A percentile compares a stretch with the other conserved stretches of the same genome.
Evolutionary conservation across 257 asterid species (phyloP).

Genomic region (Solanum chiquidenum): DNA sequence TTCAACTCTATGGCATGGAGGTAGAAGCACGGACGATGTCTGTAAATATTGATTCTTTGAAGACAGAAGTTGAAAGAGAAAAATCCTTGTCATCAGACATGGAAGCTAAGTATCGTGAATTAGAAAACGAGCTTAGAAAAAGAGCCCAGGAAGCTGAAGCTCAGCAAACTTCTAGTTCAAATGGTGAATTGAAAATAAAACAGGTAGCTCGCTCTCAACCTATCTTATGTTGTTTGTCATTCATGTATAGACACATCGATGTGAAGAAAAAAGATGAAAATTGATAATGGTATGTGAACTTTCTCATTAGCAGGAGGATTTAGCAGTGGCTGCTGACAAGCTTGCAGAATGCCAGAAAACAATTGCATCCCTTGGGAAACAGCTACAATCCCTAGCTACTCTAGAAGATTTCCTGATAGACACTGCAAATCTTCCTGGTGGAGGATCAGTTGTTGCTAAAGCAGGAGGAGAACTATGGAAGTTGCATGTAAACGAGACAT

Average conservation of each 20-base stretch:
- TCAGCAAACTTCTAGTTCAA: constrained; percentile 28
- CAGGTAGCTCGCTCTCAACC: constrained; percentile 28
- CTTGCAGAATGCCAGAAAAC: constrained; percentile 85
- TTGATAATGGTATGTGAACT: background rate
- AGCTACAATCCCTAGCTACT: constrained; percentile 68
- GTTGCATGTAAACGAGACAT: constrained; percentile 18
- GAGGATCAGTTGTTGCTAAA: constrained; percentile 26
- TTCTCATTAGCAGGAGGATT: constrained; percentile 44
- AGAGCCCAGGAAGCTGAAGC: constrained; percentile 26
- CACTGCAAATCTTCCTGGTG: constrained; percentile 36
- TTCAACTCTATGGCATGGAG: constrained; percentile 47
- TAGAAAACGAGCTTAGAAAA: constrained; percentile 38
- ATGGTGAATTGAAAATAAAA: constrained; percentile 36
- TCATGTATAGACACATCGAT: background rate
- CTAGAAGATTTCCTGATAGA: constrained; percentile 74
- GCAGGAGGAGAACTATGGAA: constrained; percentile 21
- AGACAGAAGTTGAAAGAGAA: constrained; percentile 31
- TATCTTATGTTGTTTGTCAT: background rate
- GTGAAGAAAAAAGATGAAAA: background rate
- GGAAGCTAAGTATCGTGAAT: constrained; percentile 31
- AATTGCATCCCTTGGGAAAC: constrained; percentile 70
- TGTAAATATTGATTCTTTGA: constrained; percentile 29
- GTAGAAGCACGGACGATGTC: constrained; percentile 44
- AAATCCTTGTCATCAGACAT: constrained; percentile 25
- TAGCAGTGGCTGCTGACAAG: constrained; percentile 67